Evolutionary conservation across 805 yeast species (phyloP), one percentile per base, ranked within the genome.

Genomic region (Yarrowia sp.): DNA sequence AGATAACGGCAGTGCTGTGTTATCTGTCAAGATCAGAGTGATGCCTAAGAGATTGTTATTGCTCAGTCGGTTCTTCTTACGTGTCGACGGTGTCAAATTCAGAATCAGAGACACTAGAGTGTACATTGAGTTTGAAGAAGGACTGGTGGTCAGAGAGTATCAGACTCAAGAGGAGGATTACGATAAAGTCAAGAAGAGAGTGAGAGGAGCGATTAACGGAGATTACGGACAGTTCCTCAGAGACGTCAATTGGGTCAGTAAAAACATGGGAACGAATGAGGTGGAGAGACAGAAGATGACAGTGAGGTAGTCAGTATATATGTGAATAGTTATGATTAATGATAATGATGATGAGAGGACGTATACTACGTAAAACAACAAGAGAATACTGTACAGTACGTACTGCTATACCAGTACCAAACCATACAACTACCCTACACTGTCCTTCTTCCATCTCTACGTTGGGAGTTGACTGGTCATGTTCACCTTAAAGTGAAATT

Each of bases 81-180:
- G 98, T 53, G 96, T 95, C 7, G 99, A 95, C 76, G 87, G 90
- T 69, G 99, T 95, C 5, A 77, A 92, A 22, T 84, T 93, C 71
- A 78, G 96, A 68, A 83, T 95, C 5, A 80, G 91, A 67, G 99
- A 95, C 72, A 89, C 96, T 0, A 79, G 99, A 65, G 77, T 92
- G 0, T 93, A 83, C 75, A 81, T 95, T 18, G 98, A 93, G 72
- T 86, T 90, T 70, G 84, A 80, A 39, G 82, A 85, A 3, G 81
- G 84, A 69, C 68, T 78, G 68, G 82, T 93, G 1, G 77, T 93
- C 17, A 79, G 97, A 67, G 97, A 93, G 76, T 87, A 86, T 75
- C 88, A 88, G 73, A 84, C 82, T 68, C 89, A 85, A 69, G 89
- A 88, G 72, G 84, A 79, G 28, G 76, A 77, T 7, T 88, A 86